Evolutionary conservation across 805 yeast genomes (phyloP).

Genomic region (Wickerhamiella sorbophila): DNA sequence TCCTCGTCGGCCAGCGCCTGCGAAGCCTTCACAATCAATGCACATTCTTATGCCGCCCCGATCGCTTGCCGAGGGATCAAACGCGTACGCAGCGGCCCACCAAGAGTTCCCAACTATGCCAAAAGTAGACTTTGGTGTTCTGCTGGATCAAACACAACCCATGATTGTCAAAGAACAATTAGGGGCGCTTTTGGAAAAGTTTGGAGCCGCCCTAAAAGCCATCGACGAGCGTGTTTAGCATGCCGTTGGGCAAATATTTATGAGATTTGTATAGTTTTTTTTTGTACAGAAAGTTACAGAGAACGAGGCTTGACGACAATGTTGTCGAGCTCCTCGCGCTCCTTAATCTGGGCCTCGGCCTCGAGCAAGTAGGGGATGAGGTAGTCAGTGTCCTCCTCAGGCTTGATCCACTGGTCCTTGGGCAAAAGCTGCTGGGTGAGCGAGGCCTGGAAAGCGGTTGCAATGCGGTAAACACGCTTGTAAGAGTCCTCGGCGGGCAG

Average conservation of each 20-base stretch:
- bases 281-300: neutral
- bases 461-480: constrained; percentile 82
- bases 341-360: constrained; percentile 83
- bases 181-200: constrained; percentile 21
- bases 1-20: constrained; percentile 1
- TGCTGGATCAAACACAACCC: constrained; percentile 28
- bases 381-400: constrained; percentile 51
- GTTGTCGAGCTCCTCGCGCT: constrained; percentile 81
- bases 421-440: constrained; percentile 79
- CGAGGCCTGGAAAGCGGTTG: constrained; percentile 82
- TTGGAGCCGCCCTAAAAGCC: constrained; percentile 16
- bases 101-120: constrained; percentile 23
- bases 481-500: constrained; percentile 72
- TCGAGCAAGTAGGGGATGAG: constrained; percentile 80
- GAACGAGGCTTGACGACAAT: constrained; percentile 30
- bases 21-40: neutral
- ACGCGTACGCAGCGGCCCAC: neutral
- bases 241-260: neutral
- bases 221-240: neutral
- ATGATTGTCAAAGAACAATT: constrained; percentile 23
- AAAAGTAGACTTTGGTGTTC: constrained; percentile 22
- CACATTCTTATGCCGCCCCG: constrained; percentile 7
- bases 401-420: constrained; percentile 56
- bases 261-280: neutral
- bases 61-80: neutral